phyloP scores from a whole-genome alignment of 2,329 filamentous ascomycete genomes.

The Beauveria australis region DNA sequence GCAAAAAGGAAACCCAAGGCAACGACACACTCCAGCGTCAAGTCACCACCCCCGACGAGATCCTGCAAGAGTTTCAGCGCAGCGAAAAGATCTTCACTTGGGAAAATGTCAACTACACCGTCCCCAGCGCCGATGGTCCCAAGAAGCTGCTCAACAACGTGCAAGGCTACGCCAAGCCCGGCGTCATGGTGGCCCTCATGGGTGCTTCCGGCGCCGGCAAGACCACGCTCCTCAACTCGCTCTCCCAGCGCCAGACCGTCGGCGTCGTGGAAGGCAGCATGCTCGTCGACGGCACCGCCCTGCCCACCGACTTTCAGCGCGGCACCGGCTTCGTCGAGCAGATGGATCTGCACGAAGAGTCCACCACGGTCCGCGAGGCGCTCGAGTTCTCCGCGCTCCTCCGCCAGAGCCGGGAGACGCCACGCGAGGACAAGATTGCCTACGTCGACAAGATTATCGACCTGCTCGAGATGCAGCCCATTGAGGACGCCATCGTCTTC shows the following conservation, averaged over 20 bases:
- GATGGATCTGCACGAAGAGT: constrained; percentile 59
- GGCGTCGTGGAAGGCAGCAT: constrained; percentile 71
- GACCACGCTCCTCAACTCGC: constrained; percentile 70
- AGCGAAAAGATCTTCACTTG: constrained; percentile 64
- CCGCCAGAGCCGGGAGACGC: constrained; percentile 49
- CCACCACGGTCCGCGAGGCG: constrained; percentile 58
- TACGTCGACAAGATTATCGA: constrained; percentile 64
- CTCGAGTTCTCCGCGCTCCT: constrained; percentile 58
- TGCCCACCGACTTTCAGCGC: constrained; percentile 69
- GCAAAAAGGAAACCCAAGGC: constrained; percentile 21
- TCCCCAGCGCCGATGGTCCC: constrained; percentile 38
- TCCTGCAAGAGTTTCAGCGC: constrained; percentile 39
- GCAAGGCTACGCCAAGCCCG: constrained; percentile 71
- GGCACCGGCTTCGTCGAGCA: constrained; percentile 65
- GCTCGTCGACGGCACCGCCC: constrained; percentile 64
- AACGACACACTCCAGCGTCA: constrained; percentile 14
- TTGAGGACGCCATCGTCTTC: constrained; percentile 54
- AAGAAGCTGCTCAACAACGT: constrained; percentile 38
- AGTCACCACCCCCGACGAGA: constrained; percentile 22
- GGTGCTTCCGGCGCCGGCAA: constrained; percentile 78
- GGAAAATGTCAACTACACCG: constrained; percentile 62
- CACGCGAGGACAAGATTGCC: constrained; percentile 54
- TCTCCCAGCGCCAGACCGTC: constrained; percentile 64
- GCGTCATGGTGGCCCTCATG: constrained; percentile 72
- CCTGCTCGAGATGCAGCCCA: constrained; percentile 58